These are phyloP conservation scores for Telfairia occidentalis DNA, from an alignment of 331 rosid species.

Conservation along the genomic window DNA sequence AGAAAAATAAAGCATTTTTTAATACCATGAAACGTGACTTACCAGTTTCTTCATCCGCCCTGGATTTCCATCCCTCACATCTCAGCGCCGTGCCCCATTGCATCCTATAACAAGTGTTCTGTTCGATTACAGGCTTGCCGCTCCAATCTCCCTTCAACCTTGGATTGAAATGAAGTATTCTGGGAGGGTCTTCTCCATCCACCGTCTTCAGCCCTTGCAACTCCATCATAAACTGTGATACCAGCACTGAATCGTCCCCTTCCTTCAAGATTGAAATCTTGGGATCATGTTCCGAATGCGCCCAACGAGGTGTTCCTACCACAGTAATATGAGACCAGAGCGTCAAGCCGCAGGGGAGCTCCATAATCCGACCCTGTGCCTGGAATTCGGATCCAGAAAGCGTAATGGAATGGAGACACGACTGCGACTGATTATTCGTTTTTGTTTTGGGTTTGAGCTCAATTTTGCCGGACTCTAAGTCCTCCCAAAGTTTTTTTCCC, in stretches of 20 bases:
- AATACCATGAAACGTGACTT: constrained; percentile 5
- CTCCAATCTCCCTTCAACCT: constrained; percentile 96
- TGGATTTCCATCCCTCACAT: constrained; percentile 85
- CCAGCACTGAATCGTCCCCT: constrained; percentile 59
- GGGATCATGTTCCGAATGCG: constrained; percentile 59
- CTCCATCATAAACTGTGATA: constrained; percentile 92
- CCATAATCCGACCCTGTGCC: constrained; percentile 40
- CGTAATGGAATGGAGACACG: constrained; percentile 54
- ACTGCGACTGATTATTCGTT: constrained; percentile 42
- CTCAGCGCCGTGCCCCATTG: constrained; percentile 83
- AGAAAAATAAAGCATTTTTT: not conserved
- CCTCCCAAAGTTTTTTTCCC: constrained; percentile 65
- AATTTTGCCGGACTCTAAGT: constrained; percentile 39
- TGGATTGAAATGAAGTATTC: constrained; percentile 88
- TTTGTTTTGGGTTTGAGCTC: constrained; percentile 6
- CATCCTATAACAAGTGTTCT: constrained; percentile 88
- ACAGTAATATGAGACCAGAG: constrained; percentile 84
- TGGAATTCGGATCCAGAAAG: constrained; percentile 42
- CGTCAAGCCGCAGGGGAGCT: constrained; percentile 74
- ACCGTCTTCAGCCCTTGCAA: constrained; percentile 83
- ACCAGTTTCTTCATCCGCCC: constrained; percentile 83
- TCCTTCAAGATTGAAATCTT: constrained; percentile 62
- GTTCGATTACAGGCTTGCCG: constrained; percentile 74
- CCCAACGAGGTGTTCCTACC: constrained; percentile 88
- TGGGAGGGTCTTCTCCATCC: constrained; percentile 88